These are phyloP conservation scores for Micractinium conductrix DNA, from an alignment of 139 green algal genomes.

Conservation along the genomic window DNA sequence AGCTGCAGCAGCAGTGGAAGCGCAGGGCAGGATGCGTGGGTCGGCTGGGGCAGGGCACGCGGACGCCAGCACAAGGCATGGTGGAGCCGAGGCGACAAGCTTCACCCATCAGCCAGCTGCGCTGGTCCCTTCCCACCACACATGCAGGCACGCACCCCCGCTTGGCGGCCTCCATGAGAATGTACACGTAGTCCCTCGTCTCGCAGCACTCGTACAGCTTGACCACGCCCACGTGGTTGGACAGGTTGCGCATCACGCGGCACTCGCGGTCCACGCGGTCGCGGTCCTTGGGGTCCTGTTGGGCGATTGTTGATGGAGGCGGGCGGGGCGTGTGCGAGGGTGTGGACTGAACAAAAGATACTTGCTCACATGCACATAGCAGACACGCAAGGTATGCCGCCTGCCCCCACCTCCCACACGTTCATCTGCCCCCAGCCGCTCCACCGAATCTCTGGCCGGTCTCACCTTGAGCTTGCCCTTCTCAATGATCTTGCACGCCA, in stretches of 20 bases:
- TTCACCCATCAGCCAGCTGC: not conserved
- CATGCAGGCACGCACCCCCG: not conserved
- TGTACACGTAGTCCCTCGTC: conserved; percentile 65
- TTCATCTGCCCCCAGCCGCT: too few species aligned
- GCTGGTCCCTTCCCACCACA: not conserved
- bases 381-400: too few species aligned
- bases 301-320: too few species aligned
- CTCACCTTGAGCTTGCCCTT: conserved; percentile 70
- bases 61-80: too few species aligned
- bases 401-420: too few species aligned
- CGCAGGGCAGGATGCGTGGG: not conserved
- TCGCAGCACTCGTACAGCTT: conserved; percentile 83
- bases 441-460: not conserved
- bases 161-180: conserved; percentile 91
- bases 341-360: too few species aligned
- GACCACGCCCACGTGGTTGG: conserved; percentile 69
- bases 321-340: too few species aligned
- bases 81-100: too few species aligned
- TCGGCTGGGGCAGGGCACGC: not conserved
- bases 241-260: conserved; percentile 80
- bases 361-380: too few species aligned
- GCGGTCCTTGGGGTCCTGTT: conserved; percentile 60
- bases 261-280: conserved; percentile 80
- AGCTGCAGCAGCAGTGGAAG: too few species aligned
- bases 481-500: conserved; percentile 92